A percentile compares a stretch with the other conserved stretches of the same genome.
phyloP scores from a whole-genome alignment of 495 filamentous ascomycete species.

The Melanomma pulvis-pyrius region DNA sequence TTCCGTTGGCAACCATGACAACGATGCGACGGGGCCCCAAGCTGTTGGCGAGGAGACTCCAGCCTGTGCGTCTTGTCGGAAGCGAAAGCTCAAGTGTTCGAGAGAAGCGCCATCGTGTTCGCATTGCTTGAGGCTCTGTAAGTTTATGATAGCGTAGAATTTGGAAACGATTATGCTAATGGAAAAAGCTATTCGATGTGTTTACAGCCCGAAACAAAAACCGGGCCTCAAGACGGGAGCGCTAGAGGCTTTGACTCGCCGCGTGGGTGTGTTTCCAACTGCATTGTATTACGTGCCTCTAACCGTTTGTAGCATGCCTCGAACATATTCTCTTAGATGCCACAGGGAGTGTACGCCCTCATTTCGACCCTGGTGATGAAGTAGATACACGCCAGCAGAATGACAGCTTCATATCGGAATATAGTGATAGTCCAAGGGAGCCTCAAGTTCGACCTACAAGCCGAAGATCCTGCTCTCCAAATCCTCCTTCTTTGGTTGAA shows the following conservation, averaged over 20 bases:
- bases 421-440: background rate
- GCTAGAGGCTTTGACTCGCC: constrained; percentile 5
- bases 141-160: background rate
- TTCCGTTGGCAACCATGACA: constrained; percentile 1
- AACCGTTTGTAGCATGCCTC: background rate
- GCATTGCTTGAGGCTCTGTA: constrained; percentile 12
- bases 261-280: constrained; percentile 1
- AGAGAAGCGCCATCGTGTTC: constrained; percentile 9
- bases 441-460: background rate
- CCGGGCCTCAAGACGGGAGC: constrained; percentile 16
- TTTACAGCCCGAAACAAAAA: constrained; percentile 18
- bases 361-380: constrained; percentile 3
- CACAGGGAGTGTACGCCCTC: background rate
- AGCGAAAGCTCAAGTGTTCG: constrained; percentile 10
- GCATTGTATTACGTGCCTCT: background rate
- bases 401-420: background rate
- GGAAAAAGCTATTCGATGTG: background rate
- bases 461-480: background rate
- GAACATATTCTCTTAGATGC: constrained; percentile 3
- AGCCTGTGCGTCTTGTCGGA: constrained; percentile 8
- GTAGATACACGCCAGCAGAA: background rate
- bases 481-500: background rate
- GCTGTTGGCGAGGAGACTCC: constrained; percentile 2
- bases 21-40: constrained; percentile 2
- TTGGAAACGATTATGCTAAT: background rate